Conservation (phyloP, 2,329 filamentous ascomycete species). For the Penicillium vulpinum region DNA sequence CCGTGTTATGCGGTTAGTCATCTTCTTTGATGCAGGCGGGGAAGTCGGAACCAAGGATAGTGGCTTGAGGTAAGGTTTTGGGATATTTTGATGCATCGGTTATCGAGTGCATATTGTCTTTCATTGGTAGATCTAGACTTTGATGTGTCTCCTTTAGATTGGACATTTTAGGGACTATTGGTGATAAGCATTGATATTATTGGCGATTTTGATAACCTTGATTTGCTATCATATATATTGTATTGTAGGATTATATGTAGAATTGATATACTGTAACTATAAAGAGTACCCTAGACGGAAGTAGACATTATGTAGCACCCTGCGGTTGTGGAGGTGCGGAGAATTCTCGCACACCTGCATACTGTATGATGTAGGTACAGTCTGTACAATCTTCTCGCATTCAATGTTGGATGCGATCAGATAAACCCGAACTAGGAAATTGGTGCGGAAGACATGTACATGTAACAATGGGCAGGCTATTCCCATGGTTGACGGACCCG, state of each 20-base stretch:
- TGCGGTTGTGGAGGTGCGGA: constrained; percentile 22
- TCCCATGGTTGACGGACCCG: constrained; percentile 20
- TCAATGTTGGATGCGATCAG: constrained; percentile 8
- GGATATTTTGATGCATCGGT: constrained; percentile 1
- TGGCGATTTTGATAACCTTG: neutral
- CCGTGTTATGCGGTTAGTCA: constrained; percentile 2
- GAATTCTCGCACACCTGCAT: constrained; percentile 17
- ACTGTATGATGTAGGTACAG: constrained; percentile 10
- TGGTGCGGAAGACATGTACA: too few species aligned
- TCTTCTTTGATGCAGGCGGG: constrained; percentile 3
- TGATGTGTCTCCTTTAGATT: neutral
- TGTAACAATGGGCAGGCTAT: constrained; percentile 15
- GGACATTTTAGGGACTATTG: too few species aligned
- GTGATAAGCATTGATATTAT: too few species aligned
- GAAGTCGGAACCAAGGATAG: neutral
- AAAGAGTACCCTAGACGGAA: neutral
- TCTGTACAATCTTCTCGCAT: neutral
- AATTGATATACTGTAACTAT: neutral
- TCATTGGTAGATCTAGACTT: constrained; percentile 6
- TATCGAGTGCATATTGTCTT: neutral
- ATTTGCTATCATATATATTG: neutral
- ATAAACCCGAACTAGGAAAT: constrained; percentile 6
- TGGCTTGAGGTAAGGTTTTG: constrained; percentile 8
- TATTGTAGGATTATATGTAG: neutral
- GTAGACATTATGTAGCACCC: neutral